Evolutionary conservation across 306 rosid species (phyloP), one percentile per base, ranked within the genome.

Genomic region (Prunus davidiana): DNA sequence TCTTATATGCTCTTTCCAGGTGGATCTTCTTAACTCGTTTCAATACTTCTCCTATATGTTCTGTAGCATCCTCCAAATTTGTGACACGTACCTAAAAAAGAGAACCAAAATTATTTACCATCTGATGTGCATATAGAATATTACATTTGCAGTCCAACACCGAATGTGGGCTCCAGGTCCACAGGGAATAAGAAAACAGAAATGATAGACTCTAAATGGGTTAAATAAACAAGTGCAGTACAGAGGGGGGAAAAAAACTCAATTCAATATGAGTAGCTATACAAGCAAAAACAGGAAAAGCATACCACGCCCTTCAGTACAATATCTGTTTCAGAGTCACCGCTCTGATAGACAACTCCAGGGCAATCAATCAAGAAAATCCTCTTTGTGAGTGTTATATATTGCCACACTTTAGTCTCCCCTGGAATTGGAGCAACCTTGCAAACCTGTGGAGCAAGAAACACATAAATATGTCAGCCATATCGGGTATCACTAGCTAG

Each of bases 391-490:
- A 92, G 97, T 45, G 99, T 90, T 64, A 95, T 92, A 80, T 92
- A 95, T 69, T 95, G 97, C 97, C 97, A 95, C 70, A 92, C 97
- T 87, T 92, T 95, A 9, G 97, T 95, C 78, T 95, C 97, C 84
- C 99, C 97, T 9, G 97, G 97, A 76, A 95, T 95, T 77, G 97
- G 97, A 77, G 99, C 99, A 79, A 90, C 97, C 90, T 92, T 95
- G 89, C 99, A 95, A 47, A 95, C 97, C 99, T 95, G 58, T 64
- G 46, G 64, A 69, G 79, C 49, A 72, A 76, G 30, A 76, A 78
- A 68, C 64, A 57, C 43, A 76, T 0, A 2, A 24, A 70, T 0
- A 52, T 5, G 61, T 83, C 76, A 84, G 62, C 69, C 19, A 75
- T 54, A 38, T 60, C 8, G 19, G 3, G 54, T 50, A 46, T 34